phyloP scores from a whole-genome alignment of 1,284 basidiomycete species.

The Rhizoctonia solani region DNA sequence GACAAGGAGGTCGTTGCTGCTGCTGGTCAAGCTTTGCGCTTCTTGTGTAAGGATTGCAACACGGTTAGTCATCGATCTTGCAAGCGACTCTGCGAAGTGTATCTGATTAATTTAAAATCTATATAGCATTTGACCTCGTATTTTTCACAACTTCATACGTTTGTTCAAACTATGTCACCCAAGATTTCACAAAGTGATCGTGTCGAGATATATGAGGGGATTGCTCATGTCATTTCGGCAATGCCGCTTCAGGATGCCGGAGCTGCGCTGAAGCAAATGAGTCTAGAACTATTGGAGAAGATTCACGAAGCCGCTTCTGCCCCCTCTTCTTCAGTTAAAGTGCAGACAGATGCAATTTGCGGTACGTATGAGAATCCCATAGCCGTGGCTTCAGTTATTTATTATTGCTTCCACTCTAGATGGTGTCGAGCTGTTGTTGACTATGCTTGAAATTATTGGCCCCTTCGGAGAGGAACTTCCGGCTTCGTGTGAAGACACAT shows the following conservation, averaged over 20 bases:
- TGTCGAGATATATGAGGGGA: slow-evolving; percentile 91
- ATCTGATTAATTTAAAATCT: slow-evolving; percentile 31
- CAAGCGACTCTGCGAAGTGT: slow-evolving; percentile 21
- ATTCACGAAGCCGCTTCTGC: slow-evolving; percentile 65
- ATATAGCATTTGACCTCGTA: slow-evolving; percentile 85
- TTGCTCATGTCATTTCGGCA: slow-evolving; percentile 90
- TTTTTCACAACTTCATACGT: slow-evolving; percentile 88
- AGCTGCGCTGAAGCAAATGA: slow-evolving; percentile 81
- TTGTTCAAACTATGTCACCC: slow-evolving; percentile 75
- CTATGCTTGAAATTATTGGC: slow-evolving; percentile 79
- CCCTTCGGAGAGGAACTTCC: slow-evolving; percentile 84
- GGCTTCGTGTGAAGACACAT: slow-evolving; percentile 75
- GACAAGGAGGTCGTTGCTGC: slow-evolving; percentile 88
- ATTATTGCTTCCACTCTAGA: slow-evolving; percentile 51
- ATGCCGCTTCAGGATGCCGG: slow-evolving; percentile 89
- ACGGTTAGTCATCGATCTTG: slow-evolving; percentile 53
- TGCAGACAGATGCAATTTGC: slow-evolving; percentile 38
- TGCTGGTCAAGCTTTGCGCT: slow-evolving; percentile 95
- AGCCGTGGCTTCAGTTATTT: slow-evolving; percentile 37
- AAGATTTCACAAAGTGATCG: slow-evolving; percentile 87
- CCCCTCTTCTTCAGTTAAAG: slow-evolving; percentile 45
- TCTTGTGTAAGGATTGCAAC: slow-evolving; percentile 96
- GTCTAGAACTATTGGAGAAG: slow-evolving; percentile 70
- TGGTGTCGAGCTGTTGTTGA: slow-evolving; percentile 86
- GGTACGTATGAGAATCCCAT: neutral